Evolutionary conservation across 1,284 basidiomycete genomes (phyloP).

Genomic region (Cystobasidiaceae sp.): DNA sequence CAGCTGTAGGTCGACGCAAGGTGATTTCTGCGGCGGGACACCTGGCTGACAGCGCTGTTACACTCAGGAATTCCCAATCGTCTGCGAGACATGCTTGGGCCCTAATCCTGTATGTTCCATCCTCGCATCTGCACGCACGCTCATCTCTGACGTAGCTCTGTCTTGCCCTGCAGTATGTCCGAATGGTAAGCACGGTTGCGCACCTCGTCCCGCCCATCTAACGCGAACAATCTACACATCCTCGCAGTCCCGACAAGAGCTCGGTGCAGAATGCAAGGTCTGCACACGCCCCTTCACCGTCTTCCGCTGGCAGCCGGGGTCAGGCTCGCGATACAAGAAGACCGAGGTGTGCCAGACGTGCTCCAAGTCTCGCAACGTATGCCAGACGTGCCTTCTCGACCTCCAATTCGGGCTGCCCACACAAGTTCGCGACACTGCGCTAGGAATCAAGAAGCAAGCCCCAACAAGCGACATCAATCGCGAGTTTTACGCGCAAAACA

Average conservation of each 20-base stretch:
- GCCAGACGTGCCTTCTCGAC: slow-evolving; percentile 95
- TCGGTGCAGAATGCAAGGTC: slow-evolving; percentile 88
- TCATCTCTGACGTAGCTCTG: slow-evolving; percentile 55
- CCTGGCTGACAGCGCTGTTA: background rate
- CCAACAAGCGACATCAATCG: slow-evolving; percentile 90
- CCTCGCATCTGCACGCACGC: slow-evolving; percentile 33
- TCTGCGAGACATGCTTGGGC: slow-evolving; percentile 50
- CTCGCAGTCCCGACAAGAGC: slow-evolving; percentile 83
- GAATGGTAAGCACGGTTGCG: too few species aligned
- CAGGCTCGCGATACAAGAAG: slow-evolving; percentile 87
- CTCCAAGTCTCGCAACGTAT: slow-evolving; percentile 97
- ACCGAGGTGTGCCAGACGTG: slow-evolving; percentile 99
- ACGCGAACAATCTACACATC: slow-evolving; percentile 40
- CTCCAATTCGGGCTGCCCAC: slow-evolving; percentile 90
- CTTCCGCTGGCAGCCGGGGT: slow-evolving; percentile 96
- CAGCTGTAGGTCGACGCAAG: slow-evolving; percentile 5
- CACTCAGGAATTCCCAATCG: slow-evolving; percentile 32
- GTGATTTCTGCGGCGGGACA: background rate
- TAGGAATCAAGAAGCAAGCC: slow-evolving; percentile 74
- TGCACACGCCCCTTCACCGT: slow-evolving; percentile 82
- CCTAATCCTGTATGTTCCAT: slow-evolving; percentile 72
- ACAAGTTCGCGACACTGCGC: slow-evolving; percentile 92
- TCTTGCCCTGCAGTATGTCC: slow-evolving; percentile 66
- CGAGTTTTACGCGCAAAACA: slow-evolving; percentile 93
- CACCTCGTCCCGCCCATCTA: background rate